Evolutionary conservation across 495 filamentous ascomycete species (phyloP).

Genomic region (Usnea hakonensis): DNA sequence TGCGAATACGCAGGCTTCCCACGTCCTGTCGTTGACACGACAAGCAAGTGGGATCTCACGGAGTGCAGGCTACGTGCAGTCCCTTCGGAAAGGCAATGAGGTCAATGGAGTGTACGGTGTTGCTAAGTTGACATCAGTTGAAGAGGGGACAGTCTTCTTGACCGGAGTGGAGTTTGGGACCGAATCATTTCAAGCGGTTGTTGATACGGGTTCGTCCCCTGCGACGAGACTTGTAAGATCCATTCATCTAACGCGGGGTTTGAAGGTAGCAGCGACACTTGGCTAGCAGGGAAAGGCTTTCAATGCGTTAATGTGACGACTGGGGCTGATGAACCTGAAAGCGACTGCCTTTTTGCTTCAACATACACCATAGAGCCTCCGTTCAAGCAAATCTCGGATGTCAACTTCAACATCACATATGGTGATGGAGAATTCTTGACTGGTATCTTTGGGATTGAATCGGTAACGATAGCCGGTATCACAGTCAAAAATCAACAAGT

Average conservation of each 20-base stretch:
- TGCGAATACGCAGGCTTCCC: conserved; percentile 2
- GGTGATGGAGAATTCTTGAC: conserved; percentile 49
- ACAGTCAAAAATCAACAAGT: conserved; percentile 47
- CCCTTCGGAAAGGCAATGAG: conserved; percentile 14
- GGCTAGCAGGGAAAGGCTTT: conserved; percentile 43
- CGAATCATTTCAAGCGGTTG: conserved; percentile 41
- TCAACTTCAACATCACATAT: conserved; percentile 54
- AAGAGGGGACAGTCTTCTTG: conserved; percentile 15
- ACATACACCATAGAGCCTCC: conserved; percentile 38
- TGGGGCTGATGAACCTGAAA: conserved; percentile 12
- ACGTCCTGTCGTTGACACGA: conserved; percentile 14
- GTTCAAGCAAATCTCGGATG: conserved; percentile 34
- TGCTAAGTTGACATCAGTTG: conserved; percentile 10
- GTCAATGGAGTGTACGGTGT: conserved; percentile 17
- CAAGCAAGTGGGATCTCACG: conserved; percentile 1
- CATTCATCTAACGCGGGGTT: background rate
- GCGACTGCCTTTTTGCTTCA: conserved; percentile 41
- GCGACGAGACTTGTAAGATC: background rate
- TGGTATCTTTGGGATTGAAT: conserved; percentile 50
- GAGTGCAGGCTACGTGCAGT: conserved; percentile 16
- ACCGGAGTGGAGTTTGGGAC: conserved; percentile 34
- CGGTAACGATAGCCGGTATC: conserved; percentile 48
- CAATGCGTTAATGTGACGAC: conserved; percentile 35
- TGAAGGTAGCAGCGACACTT: conserved; percentile 49
- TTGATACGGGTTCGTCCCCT: conserved; percentile 47